These are phyloP conservation scores for Aspergillus thermomutatus DNA, from an alignment of 2,329 filamentous ascomycete species.

Conservation along the genomic window DNA sequence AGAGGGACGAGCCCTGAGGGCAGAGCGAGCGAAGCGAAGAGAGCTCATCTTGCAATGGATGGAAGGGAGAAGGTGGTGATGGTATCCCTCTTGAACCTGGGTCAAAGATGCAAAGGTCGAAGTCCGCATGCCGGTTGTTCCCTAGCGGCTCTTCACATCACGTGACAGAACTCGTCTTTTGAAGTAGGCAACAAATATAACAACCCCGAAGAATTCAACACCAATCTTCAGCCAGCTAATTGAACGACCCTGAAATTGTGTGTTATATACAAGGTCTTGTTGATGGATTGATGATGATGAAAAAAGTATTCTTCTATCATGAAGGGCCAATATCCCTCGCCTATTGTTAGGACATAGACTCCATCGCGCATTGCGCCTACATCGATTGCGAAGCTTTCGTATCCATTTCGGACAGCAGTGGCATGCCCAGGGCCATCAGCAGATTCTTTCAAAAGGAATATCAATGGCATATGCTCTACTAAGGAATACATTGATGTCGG, in stretches of 20 bases:
- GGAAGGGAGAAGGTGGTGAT: slow-evolving; percentile 29
- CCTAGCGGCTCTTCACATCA: slow-evolving; percentile 32
- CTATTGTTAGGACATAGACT: background rate
- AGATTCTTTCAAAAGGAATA: background rate
- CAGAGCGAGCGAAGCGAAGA: slow-evolving; percentile 85
- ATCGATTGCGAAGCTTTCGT: background rate
- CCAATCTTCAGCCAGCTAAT: background rate
- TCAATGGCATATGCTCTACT: background rate
- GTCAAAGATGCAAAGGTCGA: slow-evolving; percentile 39
- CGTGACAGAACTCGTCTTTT: slow-evolving; percentile 17
- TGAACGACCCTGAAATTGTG: background rate
- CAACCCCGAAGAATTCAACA: background rate
- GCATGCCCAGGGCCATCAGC: background rate
- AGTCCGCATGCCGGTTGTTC: slow-evolving; percentile 38
- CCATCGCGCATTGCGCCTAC: background rate
- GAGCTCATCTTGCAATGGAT: slow-evolving; percentile 71
- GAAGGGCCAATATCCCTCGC: background rate
- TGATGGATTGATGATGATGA: background rate
- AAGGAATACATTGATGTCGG: background rate
- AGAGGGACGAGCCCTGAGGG: slow-evolving; percentile 77
- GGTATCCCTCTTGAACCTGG: slow-evolving; percentile 33
- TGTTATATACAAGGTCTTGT: background rate
- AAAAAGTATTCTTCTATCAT: background rate
- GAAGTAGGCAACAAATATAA: slow-evolving; percentile 5
- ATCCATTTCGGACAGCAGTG: background rate